Evolutionary conservation across 192 early-diverging fungal genomes (phyloP).

Genomic region (Coemansia sp.): DNA sequence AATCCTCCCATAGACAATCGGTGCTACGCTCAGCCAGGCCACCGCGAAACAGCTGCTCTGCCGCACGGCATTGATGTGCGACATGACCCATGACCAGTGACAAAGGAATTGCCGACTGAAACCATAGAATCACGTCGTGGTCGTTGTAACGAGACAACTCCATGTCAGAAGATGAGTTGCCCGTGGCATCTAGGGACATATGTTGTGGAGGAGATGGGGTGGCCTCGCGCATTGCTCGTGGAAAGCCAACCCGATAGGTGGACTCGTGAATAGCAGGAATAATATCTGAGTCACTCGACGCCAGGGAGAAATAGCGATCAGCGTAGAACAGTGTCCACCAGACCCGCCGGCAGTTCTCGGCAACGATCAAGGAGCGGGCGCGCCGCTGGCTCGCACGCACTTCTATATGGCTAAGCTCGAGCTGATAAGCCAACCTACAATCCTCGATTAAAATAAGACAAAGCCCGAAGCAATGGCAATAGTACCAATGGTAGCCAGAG

Average conservation of each 20-base stretch:
- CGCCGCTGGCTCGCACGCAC: conserved; percentile 51
- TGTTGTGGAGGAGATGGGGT: conserved; percentile 35
- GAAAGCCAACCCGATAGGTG: conserved; percentile 49
- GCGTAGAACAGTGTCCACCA: conserved; percentile 56
- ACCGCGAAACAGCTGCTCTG: conserved; percentile 50
- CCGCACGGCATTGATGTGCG: conserved; percentile 45
- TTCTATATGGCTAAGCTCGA: conserved; percentile 52
- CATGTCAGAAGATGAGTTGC: conserved; percentile 9
- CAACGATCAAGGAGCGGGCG: conserved; percentile 53
- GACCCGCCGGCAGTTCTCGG: conserved; percentile 54
- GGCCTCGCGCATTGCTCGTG: conserved; percentile 52
- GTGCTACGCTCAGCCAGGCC: conserved; percentile 44
- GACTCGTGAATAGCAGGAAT: conserved; percentile 48
- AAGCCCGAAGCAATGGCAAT: neutral
- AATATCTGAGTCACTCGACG: conserved; percentile 45
- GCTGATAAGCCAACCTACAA: conserved; percentile 49
- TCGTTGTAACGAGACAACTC: conserved; percentile 53
- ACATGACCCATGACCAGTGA: conserved; percentile 54
- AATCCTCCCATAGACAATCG: conserved; percentile 41
- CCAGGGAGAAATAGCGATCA: conserved; percentile 52
- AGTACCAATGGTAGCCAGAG: neutral
- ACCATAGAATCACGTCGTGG: conserved; percentile 55
- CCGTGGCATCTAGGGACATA: neutral
- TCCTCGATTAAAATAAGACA: neutral
- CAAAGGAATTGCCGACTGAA: conserved; percentile 52